These are phyloP conservation scores for Globisporangium heterothallicum DNA, from an alignment of 352 stramenopile species.

Conservation along the genomic window DNA sequence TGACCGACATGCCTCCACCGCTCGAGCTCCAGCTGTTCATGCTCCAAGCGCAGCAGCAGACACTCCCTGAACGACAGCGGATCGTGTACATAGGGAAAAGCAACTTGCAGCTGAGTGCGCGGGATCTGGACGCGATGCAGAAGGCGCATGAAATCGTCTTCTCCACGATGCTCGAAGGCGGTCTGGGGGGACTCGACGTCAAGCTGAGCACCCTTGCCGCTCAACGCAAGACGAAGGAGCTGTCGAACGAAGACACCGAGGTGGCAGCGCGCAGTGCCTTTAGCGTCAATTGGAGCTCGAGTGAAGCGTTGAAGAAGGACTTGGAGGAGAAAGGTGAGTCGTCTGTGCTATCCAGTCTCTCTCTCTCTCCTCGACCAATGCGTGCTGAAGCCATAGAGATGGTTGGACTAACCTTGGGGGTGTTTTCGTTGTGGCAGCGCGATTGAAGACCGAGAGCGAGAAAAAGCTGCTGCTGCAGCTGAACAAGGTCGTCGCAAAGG, in stretches of 20 bases:
- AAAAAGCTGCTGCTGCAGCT: conserved; percentile 34
- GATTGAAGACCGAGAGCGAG: conserved; percentile 25
- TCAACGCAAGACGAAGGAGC: not conserved
- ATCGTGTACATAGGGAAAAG: conserved; percentile 32
- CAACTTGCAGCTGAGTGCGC: conserved; percentile 21
- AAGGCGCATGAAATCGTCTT: conserved; percentile 46
- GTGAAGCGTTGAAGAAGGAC: conserved; percentile 41
- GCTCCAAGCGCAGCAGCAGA: conserved; percentile 5
- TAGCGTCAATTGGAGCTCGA: conserved; percentile 52
- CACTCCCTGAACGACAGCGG: conserved; percentile 3
- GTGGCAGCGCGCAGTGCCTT: conserved; percentile 19
- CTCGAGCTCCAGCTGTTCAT: conserved; percentile 37
- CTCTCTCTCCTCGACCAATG: too few relatives aligned
- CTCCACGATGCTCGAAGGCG: conserved; percentile 22
- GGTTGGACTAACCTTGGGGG: not conserved
- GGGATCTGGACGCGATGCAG: conserved; percentile 34
- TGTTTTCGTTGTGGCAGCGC: conserved; percentile 12
- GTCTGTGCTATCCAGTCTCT: too few relatives aligned
- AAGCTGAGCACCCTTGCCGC: conserved; percentile 17
- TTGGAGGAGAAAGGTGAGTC: conserved; percentile 33
- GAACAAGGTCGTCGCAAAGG: conserved; percentile 18
- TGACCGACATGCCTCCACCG: not conserved
- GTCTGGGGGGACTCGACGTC: conserved; percentile 32
- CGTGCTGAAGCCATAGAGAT: too few relatives aligned
- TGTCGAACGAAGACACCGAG: not conserved